Evolutionary conservation across 75 land plant genomes (phyloP).

Genomic region (Larix kaempferi): DNA sequence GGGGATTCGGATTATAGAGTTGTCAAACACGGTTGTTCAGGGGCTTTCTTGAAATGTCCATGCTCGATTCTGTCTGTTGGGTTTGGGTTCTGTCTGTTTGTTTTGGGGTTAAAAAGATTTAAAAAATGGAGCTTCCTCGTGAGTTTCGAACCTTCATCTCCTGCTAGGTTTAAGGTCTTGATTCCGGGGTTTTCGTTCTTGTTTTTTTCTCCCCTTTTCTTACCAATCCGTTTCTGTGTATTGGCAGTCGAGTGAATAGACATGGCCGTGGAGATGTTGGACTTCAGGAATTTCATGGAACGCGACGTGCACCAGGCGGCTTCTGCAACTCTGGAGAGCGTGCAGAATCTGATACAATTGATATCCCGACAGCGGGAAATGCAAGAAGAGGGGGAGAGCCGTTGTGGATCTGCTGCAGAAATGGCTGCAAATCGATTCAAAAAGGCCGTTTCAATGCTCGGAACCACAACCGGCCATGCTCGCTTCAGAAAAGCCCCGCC

Average conservation of each 20-base stretch:
- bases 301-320: conserved; percentile 41
- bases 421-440: conserved; percentile 54
- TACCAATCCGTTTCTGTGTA: not conserved
- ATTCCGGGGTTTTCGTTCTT: not conserved
- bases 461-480: conserved; percentile 67
- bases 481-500: conserved; percentile 66
- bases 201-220: not conserved
- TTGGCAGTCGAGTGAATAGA: not conserved
- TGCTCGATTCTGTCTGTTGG: not conserved
- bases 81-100: not conserved
- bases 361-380: conserved; percentile 18
- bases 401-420: conserved; percentile 21
- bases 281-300: conserved; percentile 16
- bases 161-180: not conserved
- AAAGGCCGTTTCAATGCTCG: conserved; percentile 61
- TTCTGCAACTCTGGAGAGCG: conserved; percentile 28
- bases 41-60: not conserved
- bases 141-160: no score
- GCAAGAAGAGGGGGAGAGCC: not conserved
- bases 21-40: not conserved
- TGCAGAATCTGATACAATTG: conserved; percentile 21
- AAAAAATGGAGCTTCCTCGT: not conserved
- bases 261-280: conserved; percentile 41
- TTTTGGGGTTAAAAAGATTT: not conserved
- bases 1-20: not conserved